Percentiles rank a stretch among this genome's conserved stretches.
Evolutionary conservation across 495 filamentous ascomycete species (phyloP).

Genomic region (Letharia lupina): DNA sequence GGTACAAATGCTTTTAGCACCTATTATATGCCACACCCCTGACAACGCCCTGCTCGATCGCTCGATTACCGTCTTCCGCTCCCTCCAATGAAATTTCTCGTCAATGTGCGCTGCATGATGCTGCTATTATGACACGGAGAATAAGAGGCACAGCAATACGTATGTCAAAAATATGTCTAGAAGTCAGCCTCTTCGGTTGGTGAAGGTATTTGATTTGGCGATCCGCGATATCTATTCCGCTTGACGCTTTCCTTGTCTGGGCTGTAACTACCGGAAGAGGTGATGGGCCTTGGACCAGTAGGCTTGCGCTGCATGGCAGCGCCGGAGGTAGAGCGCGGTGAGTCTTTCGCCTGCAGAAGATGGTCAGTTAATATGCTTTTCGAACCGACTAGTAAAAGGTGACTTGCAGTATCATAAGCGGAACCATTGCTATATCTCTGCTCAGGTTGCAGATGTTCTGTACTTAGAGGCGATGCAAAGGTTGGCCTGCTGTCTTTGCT

Average conservation of each 20-base stretch:
- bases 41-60: background rate
- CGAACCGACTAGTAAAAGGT: background rate
- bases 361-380: background rate
- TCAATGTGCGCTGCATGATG: background rate
- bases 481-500: slow-evolving; percentile 33
- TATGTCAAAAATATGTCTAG: background rate
- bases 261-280: slow-evolving; percentile 39
- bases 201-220: slow-evolving; percentile 38
- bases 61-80: background rate
- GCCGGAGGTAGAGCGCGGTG: slow-evolving; percentile 34
- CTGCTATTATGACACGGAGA: background rate
- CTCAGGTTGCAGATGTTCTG: slow-evolving; percentile 35
- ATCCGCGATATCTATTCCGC: slow-evolving; percentile 39
- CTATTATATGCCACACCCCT: background rate
- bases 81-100: background rate
- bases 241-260: slow-evolving; percentile 36
- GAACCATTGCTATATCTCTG: slow-evolving; percentile 22
- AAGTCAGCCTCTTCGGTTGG: slow-evolving; percentile 14
- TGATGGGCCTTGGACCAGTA: slow-evolving; percentile 46
- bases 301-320: slow-evolving; percentile 45
- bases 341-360: slow-evolving; percentile 23
- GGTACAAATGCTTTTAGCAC: background rate
- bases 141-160: background rate
- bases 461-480: slow-evolving; percentile 29
- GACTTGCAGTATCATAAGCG: slow-evolving; percentile 19